Evolutionary conservation across 2,329 filamentous ascomycete genomes (phyloP).

Genomic region (Colletotrichum cuscutae): DNA sequence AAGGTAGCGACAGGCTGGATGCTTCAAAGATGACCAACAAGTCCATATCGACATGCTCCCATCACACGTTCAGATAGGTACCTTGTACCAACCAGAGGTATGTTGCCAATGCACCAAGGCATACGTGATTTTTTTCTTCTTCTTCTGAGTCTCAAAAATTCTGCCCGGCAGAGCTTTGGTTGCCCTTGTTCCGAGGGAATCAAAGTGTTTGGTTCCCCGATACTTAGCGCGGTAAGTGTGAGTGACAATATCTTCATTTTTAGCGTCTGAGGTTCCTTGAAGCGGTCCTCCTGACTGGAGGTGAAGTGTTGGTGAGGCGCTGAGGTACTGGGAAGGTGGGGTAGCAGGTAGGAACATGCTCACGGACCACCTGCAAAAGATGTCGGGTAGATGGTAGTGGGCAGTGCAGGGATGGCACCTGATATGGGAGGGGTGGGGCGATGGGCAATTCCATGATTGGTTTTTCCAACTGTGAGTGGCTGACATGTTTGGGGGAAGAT

Average conservation of each 20-base stretch:
- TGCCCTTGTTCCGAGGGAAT: neutral
- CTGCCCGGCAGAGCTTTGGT: neutral
- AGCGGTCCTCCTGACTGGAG: neutral
- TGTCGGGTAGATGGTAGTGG: neutral
- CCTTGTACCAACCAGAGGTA: neutral
- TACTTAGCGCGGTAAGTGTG: neutral
- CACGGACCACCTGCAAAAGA: conserved; percentile 1
- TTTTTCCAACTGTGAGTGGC: too few species aligned
- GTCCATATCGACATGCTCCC: neutral
- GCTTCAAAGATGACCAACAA: neutral
- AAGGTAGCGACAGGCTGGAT: neutral
- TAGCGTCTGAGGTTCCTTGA: neutral
- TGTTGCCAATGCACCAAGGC: neutral
- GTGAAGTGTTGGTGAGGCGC: neutral
- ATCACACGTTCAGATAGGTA: neutral
- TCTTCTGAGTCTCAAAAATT: neutral
- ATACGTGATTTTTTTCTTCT: neutral
- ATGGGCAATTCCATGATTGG: neutral
- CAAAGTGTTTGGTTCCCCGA: neutral
- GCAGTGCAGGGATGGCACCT: neutral
- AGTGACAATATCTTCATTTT: neutral
- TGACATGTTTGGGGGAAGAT: neutral
- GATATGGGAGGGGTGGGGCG: neutral
- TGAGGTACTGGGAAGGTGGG: neutral
- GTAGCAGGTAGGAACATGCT: neutral